Evolutionary conservation across 352 stramenopile species (phyloP).

Genomic region (Globisporangium spiculum): DNA sequence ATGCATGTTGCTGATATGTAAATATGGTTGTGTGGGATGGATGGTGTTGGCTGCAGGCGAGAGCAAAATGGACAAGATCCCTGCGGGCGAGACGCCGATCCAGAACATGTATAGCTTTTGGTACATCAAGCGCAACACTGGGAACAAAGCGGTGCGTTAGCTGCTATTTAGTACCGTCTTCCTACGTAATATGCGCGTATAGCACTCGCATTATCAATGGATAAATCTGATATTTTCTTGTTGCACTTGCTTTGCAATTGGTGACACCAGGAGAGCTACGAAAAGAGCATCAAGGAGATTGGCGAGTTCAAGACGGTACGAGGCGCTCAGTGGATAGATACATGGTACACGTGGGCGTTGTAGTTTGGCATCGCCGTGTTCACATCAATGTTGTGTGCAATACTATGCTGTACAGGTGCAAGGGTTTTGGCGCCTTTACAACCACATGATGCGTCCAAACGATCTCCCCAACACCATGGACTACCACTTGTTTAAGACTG

Average conservation of each 20-base stretch:
- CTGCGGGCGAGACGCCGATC: conserved; percentile 54
- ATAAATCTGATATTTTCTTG: background rate
- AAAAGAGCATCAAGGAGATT: conserved; percentile 93
- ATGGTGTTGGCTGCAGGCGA: conserved; percentile 23
- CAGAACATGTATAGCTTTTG: conserved; percentile 90
- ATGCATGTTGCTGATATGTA: background rate
- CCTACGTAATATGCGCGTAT: background rate
- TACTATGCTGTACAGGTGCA: conserved; percentile 52
- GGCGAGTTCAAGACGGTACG: conserved; percentile 89
- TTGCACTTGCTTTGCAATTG: background rate
- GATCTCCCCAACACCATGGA: conserved; percentile 90
- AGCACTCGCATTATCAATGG: background rate
- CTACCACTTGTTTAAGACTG: conserved; percentile 92
- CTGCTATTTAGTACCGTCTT: background rate
- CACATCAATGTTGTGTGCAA: background rate
- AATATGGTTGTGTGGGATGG: background rate
- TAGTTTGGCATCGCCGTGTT: background rate
- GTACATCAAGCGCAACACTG: conserved; percentile 87
- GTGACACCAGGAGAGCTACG: conserved; percentile 80
- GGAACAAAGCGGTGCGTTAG: conserved; percentile 68
- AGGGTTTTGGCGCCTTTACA: conserved; percentile 93
- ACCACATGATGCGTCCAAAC: conserved; percentile 90
- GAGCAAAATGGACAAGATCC: conserved; percentile 24
- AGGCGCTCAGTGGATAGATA: background rate
- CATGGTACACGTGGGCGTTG: background rate